Percentiles rank a stretch among this genome's conserved stretches.
Conservation (phyloP, 202 grass and related monocot species). For the Digitaria exilis region DNA sequence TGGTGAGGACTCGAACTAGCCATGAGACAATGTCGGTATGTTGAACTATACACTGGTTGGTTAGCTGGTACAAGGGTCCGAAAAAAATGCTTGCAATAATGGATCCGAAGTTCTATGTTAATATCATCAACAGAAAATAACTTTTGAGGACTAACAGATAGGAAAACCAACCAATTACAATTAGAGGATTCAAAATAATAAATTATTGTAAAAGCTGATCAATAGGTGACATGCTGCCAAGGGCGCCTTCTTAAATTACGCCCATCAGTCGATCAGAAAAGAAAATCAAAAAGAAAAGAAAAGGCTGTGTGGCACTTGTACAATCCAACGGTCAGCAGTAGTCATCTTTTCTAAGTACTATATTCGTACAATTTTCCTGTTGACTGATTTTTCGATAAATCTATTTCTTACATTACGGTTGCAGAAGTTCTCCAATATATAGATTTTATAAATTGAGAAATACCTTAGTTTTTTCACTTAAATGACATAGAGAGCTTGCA, state of each 20-base stretch:
- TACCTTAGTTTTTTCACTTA: no score
- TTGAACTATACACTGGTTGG: not conserved
- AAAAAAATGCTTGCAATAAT: no score
- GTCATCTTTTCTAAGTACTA: no score
- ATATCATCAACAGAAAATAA: not conserved
- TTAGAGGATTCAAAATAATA: not conserved
- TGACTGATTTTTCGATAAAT: no score
- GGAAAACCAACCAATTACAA: not conserved
- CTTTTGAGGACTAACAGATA: not conserved
- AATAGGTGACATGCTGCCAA: not conserved
- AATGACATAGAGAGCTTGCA: not conserved
- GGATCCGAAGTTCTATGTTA: not conserved
- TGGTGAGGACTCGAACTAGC: not conserved
- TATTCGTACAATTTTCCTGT: no score
- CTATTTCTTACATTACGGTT: no score
- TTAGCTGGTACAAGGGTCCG: not conserved
- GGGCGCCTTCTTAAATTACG: no score
- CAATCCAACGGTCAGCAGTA: not conserved
- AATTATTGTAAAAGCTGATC: no score
- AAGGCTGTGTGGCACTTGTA: not conserved
- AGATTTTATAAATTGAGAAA: not conserved
- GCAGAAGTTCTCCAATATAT: no score
- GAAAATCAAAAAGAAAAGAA: no score
- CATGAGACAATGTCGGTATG: not conserved
- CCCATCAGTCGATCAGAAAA: not conserved